phyloP scores from a whole-genome alignment of 192 early-diverging fungal genomes.

The Gamsiella multidivaricata region DNA sequence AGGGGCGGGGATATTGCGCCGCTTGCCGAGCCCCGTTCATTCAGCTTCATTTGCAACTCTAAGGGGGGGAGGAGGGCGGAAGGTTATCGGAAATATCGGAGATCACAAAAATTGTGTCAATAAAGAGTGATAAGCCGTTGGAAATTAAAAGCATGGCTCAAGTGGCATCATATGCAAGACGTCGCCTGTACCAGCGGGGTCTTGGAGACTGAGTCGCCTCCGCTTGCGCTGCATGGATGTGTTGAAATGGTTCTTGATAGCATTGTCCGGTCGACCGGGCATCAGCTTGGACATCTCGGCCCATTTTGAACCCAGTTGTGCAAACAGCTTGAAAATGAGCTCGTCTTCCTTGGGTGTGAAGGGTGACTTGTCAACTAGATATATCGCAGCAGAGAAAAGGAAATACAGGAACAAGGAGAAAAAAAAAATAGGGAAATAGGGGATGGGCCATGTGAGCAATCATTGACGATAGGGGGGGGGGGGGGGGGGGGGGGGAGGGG shows the following conservation, averaged over 20 bases:
- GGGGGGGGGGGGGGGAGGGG: neutral
- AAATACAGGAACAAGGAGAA: constrained; percentile 1
- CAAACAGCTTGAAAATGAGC: constrained; percentile 45
- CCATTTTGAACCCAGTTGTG: constrained; percentile 50
- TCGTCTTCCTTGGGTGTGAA: constrained; percentile 49
- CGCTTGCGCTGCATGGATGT: constrained; percentile 54
- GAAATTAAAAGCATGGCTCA: neutral
- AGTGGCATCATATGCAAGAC: neutral
- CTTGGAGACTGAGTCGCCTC: constrained; percentile 43
- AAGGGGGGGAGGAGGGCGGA: neutral
- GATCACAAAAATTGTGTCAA: neutral
- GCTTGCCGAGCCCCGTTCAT: constrained; percentile 17
- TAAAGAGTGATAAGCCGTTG: neutral
- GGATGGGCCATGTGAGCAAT: constrained; percentile 31
- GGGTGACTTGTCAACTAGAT: constrained; percentile 50
- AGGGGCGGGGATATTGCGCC: constrained; percentile 39
- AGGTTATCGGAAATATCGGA: neutral
- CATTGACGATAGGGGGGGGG: constrained; percentile 10
- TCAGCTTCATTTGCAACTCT: constrained; percentile 42
- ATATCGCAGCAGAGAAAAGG: neutral
- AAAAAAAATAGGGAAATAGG: neutral
- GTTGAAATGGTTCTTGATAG: constrained; percentile 55
- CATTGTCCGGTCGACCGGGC: constrained; percentile 50
- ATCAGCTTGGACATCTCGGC: constrained; percentile 53
- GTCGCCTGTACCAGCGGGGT: constrained; percentile 28